Evolutionary conservation across 352 stramenopile species (phyloP), one percentile per base, ranked within the genome.

Genomic region (Pythium scleroteichum): DNA sequence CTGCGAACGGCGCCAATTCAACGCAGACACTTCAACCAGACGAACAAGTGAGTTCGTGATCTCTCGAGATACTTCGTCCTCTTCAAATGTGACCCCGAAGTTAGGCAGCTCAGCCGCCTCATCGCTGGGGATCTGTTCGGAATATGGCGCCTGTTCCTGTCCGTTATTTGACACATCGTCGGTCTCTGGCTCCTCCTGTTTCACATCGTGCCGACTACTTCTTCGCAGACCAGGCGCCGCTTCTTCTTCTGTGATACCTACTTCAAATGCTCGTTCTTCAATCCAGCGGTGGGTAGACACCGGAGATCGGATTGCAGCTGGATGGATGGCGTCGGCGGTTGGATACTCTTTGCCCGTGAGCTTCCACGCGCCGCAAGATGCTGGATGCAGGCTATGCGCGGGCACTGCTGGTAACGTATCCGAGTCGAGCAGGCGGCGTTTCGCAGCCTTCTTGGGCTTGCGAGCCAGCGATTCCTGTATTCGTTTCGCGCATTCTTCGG

Each of bases 1-100:
- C 62, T 91, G 82, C 10, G 76, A 60, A n/a, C 59, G 69, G 5
- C 74, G 72, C 86, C 86, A 95, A 62, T 94, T 94, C 17, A 72
- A 64, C 29, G 86, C 76, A 13, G 84, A 89, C 8, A 94, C 56
- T 19, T 76, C 66, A 14, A 92, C 56, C 0, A 94, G 62, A 24
- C 80, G 78, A 38, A 64, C 61, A 5, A 89, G 46, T 4, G 82
- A 92, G 39, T 72, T 60, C 35, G 73, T 54, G 3, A 95, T 65
- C 20, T 69, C 66, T 24, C 45, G 66, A 14, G 78, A 87, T 14
- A 95, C 78, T 62, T 92, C 86, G 57, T 95, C 86, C n/a, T 92
- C 75, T 62, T 92, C 83, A 4, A 91, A 9, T 22, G 69, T 72
- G 0, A 72, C 33, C 7, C 78, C 79, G 62, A 90, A 93, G 3